phyloP scores from a whole-genome alignment of 306 rosid species.

The Rubus parviflorus region DNA sequence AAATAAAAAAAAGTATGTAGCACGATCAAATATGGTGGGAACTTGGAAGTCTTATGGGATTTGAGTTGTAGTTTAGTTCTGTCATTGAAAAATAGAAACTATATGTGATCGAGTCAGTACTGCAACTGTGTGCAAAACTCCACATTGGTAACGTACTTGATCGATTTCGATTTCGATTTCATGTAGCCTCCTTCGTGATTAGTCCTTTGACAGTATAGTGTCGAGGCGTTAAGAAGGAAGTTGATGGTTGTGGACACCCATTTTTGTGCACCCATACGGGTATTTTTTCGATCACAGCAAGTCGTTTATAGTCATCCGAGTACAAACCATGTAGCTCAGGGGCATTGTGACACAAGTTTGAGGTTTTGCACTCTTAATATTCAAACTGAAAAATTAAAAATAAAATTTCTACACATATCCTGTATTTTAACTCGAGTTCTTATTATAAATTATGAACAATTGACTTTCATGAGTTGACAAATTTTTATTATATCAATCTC shows the following conservation, averaged over 20 bases:
- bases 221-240: background rate
- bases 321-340: background rate
- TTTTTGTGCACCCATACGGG: no score
- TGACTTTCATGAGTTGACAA: constrained; percentile 2
- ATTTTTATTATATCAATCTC: background rate
- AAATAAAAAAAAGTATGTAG: background rate
- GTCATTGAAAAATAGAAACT: background rate
- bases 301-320: background rate
- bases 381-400: background rate
- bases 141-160: background rate
- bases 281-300: background rate
- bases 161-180: background rate
- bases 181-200: background rate
- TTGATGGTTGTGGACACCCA: no score
- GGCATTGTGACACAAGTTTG: background rate
- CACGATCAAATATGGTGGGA: background rate
- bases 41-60: background rate
- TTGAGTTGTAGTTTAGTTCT: background rate
- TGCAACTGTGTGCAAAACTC: background rate
- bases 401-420: background rate
- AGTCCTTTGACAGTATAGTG: background rate
- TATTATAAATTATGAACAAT: background rate
- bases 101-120: background rate
- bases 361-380: background rate
- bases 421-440: background rate